Percentiles rank a stretch among this genome's conserved stretches.
Conservation (phyloP, 768 basidiomycete genomes). For the Boletus vermiculosoides region DNA sequence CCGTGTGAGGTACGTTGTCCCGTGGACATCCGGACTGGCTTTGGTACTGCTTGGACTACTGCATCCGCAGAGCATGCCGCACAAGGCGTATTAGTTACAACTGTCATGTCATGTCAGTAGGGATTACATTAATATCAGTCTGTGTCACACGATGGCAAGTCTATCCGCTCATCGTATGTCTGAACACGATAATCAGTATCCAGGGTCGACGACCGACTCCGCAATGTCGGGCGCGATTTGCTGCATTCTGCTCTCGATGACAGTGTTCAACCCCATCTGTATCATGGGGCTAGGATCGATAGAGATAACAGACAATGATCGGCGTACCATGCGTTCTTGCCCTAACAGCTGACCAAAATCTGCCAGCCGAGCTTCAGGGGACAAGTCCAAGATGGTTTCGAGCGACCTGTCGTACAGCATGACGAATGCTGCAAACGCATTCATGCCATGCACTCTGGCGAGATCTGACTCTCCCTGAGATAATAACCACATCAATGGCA, state of each 20-base stretch:
- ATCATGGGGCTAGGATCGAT: constrained; percentile 9
- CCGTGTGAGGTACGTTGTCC: constrained; percentile 5
- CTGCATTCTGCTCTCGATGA: constrained; percentile 36
- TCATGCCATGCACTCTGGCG: constrained; percentile 59
- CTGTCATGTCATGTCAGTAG: constrained; percentile 30
- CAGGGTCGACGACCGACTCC: constrained; percentile 15
- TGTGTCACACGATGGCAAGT: constrained; percentile 7
- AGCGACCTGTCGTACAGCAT: constrained; percentile 55
- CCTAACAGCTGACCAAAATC: constrained; percentile 51
- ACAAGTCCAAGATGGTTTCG: constrained; percentile 54
- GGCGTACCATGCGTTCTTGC: constrained; percentile 50
- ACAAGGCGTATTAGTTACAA: constrained; percentile 20
- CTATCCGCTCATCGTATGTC: constrained; percentile 4
- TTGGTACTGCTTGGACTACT: constrained; percentile 24
- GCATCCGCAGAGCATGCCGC: constrained; percentile 17
- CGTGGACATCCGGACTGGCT: constrained; percentile 7
- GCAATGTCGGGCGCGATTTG: constrained; percentile 22
- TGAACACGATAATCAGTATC: constrained; percentile 8
- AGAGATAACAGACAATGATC: not conserved
- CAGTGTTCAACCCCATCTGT: constrained; percentile 36
- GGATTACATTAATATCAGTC: constrained; percentile 28
- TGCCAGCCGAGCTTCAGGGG: constrained; percentile 45
- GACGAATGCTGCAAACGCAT: constrained; percentile 64
- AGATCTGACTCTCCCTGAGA: constrained; percentile 62
- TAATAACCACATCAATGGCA: constrained; percentile 9